Evolutionary conservation across 2,329 filamentous ascomycete genomes (phyloP), one percentile per base, ranked within the genome.

Genomic region (Sporothrix phasma): DNA sequence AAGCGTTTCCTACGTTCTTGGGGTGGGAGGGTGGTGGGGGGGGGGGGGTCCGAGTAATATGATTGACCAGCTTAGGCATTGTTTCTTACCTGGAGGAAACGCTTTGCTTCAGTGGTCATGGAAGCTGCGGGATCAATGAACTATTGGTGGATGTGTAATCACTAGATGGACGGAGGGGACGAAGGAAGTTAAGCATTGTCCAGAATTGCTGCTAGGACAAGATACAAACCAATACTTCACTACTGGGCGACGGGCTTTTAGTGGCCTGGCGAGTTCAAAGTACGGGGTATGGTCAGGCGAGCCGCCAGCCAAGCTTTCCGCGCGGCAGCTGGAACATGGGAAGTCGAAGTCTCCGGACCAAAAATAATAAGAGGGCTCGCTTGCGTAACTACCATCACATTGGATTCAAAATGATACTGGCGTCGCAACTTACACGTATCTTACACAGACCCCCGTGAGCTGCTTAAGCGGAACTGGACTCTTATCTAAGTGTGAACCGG

Each of bases 111-210:
- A 39, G 54, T 22, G 61, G 41, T 17, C 34, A 47, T 65, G 58
- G 49, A 62, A 65, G 59, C 31, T 19, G 54, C 47, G 65, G 43
- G 63, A 56, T 62, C 37, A 41, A 60, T 65, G 65, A 61, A 49
- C 41, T 13, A 26, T 41, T 47, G 60, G 39, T 26, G 54, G 63
- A 64, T 66, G 65, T 66, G 65, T 66, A 66, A 66, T 65, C 49
- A 29, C 22, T 31, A 60, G 5, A 5, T n/a, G 5, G 39, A 7
- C 29, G 61, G 17, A 37, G 37, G 37, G 61, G 17, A 53, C 59
- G 45, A 45, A 41, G 2, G 37, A 26, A 63, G 37, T 26, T 29
- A 45, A 43, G 26, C 10, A 34, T 19, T 3, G 19, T n/a, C n/a
- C 22, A 53, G 34, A 62, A 54, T 45, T 59, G 31, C 43, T 34